Evolutionary conservation across 106 monocot species (phyloP), one percentile per base, ranked within the genome.

Genomic region (Chionographis japonica): DNA sequence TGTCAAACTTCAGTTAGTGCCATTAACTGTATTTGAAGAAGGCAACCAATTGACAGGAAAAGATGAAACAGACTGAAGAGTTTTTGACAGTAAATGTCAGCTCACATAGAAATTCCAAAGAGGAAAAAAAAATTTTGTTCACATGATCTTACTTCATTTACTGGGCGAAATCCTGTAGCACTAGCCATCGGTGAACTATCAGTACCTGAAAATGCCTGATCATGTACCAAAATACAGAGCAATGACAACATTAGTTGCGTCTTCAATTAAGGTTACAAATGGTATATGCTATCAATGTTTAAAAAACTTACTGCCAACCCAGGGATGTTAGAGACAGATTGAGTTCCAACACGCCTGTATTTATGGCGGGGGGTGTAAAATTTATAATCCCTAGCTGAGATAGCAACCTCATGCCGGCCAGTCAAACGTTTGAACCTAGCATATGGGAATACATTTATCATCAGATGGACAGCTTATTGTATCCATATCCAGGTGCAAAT

Each of bases 331-430:
- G 86, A 67, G 62, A 65, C 68, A 60, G 82, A 66, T 19, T 88
- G 83, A 72, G 94, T 81, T 36, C 68, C 51, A 74, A 71, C 65
- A 58, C 91, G 84, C 72, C 88, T 81, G 52, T 84, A 84, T 77
- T 97, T 97, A 58, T 97, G 95, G 10, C 95, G 81, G 46, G 95
- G 95, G 9, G 92, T 89, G 62, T 97, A 95, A 70, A 91, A 95
- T 62, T 95, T 97, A 56, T 89, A 97, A 75, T 97, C 95, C 65
- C 86, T 85, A 68, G 82, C 81, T 54, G 80, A 86, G 50, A 97
- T 71, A 54, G 80, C 63, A 40, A 86, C 86, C 68, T 97, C 92
- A 76, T 52, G 66, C 37, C 95, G 66, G 69, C 95, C 95, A 66
- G 92, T 97, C 74, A 97, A 80, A 16, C 89, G 83, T 68, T 97